Conservation (phyloP, 805 yeast species). For the Hanseniaspora osmophila region DNA sequence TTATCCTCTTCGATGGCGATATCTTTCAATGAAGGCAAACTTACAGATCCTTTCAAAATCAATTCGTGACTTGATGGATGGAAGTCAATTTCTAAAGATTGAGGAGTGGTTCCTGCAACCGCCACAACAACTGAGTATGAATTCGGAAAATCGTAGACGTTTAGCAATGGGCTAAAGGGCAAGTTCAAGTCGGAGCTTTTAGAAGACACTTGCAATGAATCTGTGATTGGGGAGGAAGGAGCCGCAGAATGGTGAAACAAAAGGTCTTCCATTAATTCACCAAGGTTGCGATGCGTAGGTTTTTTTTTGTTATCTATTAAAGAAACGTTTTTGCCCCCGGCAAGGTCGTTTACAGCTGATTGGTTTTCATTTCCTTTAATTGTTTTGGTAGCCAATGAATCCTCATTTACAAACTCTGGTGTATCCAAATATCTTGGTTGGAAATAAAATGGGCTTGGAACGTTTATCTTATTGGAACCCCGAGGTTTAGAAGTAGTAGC, state of each 20-base stretch:
- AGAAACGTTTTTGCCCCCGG: background rate
- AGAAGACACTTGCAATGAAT: conserved; percentile 31
- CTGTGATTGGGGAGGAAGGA: conserved; percentile 23
- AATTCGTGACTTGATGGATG: conserved; percentile 45
- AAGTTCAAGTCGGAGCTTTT: conserved; percentile 27
- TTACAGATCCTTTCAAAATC: conserved; percentile 32
- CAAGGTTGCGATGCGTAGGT: conserved; percentile 2
- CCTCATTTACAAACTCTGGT: too few relatives aligned
- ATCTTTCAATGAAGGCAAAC: background rate
- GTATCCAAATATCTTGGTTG: too few relatives aligned
- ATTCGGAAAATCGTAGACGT: conserved; percentile 37
- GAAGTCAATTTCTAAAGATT: conserved; percentile 39
- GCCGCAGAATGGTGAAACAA: conserved; percentile 12
- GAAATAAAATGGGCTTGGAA: too few relatives aligned
- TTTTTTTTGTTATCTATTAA: background rate
- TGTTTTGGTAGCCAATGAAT: too few relatives aligned
- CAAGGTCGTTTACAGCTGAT: too few relatives aligned
- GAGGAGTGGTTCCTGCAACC: conserved; percentile 44
- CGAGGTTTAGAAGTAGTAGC: too few relatives aligned
- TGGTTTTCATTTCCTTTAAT: too few relatives aligned
- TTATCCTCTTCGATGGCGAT: conserved; percentile 7
- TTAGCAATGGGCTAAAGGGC: conserved; percentile 46
- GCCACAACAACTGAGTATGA: conserved; percentile 36
- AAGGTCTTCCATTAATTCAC: conserved; percentile 4
- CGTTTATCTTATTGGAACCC: too few relatives aligned